Evolutionary conservation across 2,329 filamentous ascomycete genomes (phyloP).

Genomic region (Mycosphaerella arachidis): DNA sequence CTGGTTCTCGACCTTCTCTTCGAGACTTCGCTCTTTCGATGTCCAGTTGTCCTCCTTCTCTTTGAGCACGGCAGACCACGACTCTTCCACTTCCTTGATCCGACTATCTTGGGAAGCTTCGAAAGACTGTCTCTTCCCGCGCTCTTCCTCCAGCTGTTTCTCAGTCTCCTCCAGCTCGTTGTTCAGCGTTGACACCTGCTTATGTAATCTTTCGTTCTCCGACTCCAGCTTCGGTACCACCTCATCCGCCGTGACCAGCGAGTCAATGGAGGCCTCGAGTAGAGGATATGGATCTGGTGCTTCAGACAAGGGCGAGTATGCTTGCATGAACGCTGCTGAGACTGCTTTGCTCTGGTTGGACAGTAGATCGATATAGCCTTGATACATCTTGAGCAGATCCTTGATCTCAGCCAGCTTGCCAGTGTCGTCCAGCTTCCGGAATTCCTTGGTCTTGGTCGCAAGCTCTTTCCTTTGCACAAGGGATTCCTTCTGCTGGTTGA

Average conservation of each 20-base stretch:
- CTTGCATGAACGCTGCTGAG: slow-evolving; percentile 85
- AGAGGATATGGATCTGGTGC: slow-evolving; percentile 94
- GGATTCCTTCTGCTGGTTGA: slow-evolving; percentile 89
- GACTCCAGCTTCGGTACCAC: slow-evolving; percentile 82
- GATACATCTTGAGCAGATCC: slow-evolving; percentile 79
- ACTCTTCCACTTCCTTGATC: slow-evolving; percentile 83
- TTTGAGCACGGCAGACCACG: slow-evolving; percentile 82
- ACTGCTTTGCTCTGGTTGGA: slow-evolving; percentile 94
- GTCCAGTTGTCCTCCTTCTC: slow-evolving; percentile 98
- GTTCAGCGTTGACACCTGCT: slow-evolving; percentile 69
- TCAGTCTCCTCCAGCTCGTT: slow-evolving; percentile 80
- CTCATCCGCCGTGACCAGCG: slow-evolving; percentile 85
- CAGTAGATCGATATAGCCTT: slow-evolving; percentile 92
- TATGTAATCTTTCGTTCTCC: slow-evolving; percentile 84
- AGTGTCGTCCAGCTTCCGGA: slow-evolving; percentile 85
- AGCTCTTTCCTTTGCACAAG: slow-evolving; percentile 93
- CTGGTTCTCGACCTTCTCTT: slow-evolving; percentile 92
- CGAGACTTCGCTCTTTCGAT: slow-evolving; percentile 81
- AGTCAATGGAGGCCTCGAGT: slow-evolving; percentile 92
- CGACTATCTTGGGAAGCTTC: slow-evolving; percentile 73
- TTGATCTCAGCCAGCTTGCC: slow-evolving; percentile 87
- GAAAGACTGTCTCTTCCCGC: slow-evolving; percentile 64
- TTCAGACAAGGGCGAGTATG: slow-evolving; percentile 91
- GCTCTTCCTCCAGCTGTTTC: slow-evolving; percentile 72
- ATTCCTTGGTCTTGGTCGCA: slow-evolving; percentile 98